Evolutionary conservation across 1,284 basidiomycete species (phyloP).

Genomic region (Ceratobasidium sp.): DNA sequence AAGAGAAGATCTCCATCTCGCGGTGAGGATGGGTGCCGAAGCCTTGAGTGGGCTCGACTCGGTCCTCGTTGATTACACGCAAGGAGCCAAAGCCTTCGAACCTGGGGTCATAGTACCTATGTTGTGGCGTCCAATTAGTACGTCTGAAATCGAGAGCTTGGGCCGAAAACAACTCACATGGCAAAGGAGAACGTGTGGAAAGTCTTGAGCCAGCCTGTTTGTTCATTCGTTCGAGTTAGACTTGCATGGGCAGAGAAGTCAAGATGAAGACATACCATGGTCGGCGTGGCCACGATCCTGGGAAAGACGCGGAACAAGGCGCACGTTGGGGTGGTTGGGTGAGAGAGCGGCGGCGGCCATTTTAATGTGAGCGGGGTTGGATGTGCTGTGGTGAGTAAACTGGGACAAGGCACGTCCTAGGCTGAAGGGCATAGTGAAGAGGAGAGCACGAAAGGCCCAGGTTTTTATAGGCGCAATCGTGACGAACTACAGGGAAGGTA

Average conservation of each 20-base stretch:
- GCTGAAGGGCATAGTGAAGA: constrained; percentile 28
- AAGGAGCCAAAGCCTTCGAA: constrained; percentile 69
- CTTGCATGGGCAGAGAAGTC: not conserved
- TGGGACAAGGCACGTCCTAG: constrained; percentile 18
- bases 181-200: constrained; percentile 90
- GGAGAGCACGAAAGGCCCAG: constrained; percentile 1
- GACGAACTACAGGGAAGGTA: constrained; percentile 8
- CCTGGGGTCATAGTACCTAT: constrained; percentile 67
- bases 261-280: constrained; percentile 57
- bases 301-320: constrained; percentile 25
- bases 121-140: constrained; percentile 3
- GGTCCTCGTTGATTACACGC: constrained; percentile 89
- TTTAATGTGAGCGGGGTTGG: constrained; percentile 13
- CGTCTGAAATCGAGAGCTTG: not conserved
- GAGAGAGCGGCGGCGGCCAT: constrained; percentile 25
- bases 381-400: constrained; percentile 19
- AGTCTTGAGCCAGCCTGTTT: constrained; percentile 79
- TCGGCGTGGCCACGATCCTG: constrained; percentile 76
- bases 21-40: constrained; percentile 88
- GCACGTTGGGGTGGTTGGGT: constrained; percentile 18
- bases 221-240: constrained; percentile 41
- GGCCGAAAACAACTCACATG: constrained; percentile 54
- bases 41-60: constrained; percentile 77
- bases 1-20: constrained; percentile 92
- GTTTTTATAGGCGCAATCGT: constrained; percentile 25